These are phyloP conservation scores for Geoglossum cookeanum DNA, from an alignment of 2,329 filamentous ascomycete species.

Conservation along the genomic window DNA sequence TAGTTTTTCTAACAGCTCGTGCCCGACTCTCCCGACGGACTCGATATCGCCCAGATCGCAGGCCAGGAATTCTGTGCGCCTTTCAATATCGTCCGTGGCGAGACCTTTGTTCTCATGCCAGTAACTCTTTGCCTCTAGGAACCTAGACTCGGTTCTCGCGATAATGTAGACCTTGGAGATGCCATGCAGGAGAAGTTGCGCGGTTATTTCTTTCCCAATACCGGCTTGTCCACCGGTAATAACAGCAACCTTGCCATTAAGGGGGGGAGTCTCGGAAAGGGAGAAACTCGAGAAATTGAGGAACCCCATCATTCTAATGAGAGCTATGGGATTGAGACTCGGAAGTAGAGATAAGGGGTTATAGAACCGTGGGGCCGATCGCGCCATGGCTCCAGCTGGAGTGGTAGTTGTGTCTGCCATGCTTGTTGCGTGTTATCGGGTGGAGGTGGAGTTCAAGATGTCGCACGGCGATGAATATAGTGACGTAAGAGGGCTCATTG, in stretches of 20 bases:
- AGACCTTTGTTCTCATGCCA: slow-evolving; percentile 12
- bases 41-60: slow-evolving; percentile 17
- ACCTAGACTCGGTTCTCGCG: slow-evolving; percentile 13
- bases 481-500: too few relatives aligned
- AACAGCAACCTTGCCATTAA: slow-evolving; percentile 15
- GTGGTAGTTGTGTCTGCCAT: too few relatives aligned
- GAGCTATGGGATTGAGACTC: neutral
- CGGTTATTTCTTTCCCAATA: slow-evolving; percentile 17
- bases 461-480: too few relatives aligned
- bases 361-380: neutral
- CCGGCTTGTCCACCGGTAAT: slow-evolving; percentile 18
- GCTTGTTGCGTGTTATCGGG: too few relatives aligned
- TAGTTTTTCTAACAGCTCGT: slow-evolving; percentile 11
- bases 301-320: slow-evolving; percentile 13
- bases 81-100: slow-evolving; percentile 9
- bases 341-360: neutral
- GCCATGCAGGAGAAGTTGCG: slow-evolving; percentile 16
- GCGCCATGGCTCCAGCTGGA: too few relatives aligned
- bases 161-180: slow-evolving; percentile 16
- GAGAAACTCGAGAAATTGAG: slow-evolving; percentile 16
- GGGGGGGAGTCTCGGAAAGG: slow-evolving; percentile 13
- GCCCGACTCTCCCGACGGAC: slow-evolving; percentile 11
- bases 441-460: too few relatives aligned
- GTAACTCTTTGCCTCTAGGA: slow-evolving; percentile 11
- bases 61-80: slow-evolving; percentile 13